phyloP scores from a whole-genome alignment of 192 early-diverging fungal species.

The Cetraspora pellucida region DNA sequence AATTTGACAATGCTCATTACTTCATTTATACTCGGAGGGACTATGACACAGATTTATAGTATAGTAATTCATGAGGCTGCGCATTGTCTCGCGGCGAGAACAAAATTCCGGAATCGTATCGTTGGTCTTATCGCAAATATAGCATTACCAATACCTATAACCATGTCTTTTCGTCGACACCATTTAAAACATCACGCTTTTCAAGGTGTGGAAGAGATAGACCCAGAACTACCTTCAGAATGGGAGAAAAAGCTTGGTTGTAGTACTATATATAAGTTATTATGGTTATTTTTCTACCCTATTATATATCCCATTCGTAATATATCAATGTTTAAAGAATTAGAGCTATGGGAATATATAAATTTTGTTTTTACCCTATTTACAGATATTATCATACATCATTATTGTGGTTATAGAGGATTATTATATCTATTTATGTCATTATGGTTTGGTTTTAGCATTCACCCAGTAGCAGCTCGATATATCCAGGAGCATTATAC shows the following conservation, averaged over 20 bases:
- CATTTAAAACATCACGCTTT: slow-evolving; percentile 97
- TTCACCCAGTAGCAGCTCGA: slow-evolving; percentile 93
- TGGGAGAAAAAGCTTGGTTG: slow-evolving; percentile 80
- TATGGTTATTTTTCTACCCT: slow-evolving; percentile 85
- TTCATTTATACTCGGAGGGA: slow-evolving; percentile 82
- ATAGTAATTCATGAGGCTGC: slow-evolving; percentile 92
- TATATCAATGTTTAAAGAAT: too few relatives aligned
- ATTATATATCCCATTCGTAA: slow-evolving; percentile 84
- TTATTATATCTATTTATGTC: slow-evolving; percentile 69
- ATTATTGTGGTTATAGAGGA: slow-evolving; percentile 63
- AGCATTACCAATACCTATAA: slow-evolving; percentile 77
- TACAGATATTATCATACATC: slow-evolving; percentile 57
- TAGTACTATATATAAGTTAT: slow-evolving; percentile 66
- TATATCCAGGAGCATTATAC: slow-evolving; percentile 98
- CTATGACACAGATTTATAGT: slow-evolving; percentile 76
- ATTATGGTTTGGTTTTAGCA: slow-evolving; percentile 79
- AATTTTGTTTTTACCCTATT: slow-evolving; percentile 71
- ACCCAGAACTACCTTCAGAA: slow-evolving; percentile 89
- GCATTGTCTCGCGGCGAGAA: slow-evolving; percentile 79
- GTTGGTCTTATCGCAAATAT: slow-evolving; percentile 86
- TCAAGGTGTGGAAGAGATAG: slow-evolving; percentile 93
- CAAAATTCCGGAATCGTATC: slow-evolving; percentile 76
- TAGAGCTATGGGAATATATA: slow-evolving; percentile 72
- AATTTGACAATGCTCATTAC: slow-evolving; percentile 65
- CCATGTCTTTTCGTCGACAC: slow-evolving; percentile 79